phyloP scores from a whole-genome alignment of 2,329 filamentous ascomycete genomes.

The Berkeleyomyces rouxiae region DNA sequence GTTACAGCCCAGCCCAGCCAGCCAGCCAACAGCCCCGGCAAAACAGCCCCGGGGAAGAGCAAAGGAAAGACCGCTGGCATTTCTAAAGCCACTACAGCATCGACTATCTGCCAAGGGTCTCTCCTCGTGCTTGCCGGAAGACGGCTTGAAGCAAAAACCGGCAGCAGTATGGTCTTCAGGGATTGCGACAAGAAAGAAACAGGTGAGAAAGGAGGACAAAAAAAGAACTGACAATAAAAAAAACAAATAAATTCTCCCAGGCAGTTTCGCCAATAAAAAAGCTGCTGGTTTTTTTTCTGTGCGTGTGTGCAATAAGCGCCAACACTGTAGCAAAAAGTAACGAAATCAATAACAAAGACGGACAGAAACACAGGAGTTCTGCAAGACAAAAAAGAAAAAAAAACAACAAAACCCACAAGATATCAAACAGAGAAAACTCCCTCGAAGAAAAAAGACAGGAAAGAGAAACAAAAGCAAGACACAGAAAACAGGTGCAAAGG shows the following conservation, averaged over 20 bases:
- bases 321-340: slow-evolving; percentile 2
- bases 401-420: slow-evolving; percentile 11
- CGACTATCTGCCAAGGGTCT: neutral
- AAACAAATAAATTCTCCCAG: slow-evolving; percentile 1
- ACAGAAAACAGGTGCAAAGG: neutral
- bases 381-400: neutral
- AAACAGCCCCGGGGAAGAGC: neutral
- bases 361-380: neutral
- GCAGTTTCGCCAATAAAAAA: neutral
- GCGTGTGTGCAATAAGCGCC: neutral
- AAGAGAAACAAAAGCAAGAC: slow-evolving; percentile 15
- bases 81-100: slow-evolving; percentile 1
- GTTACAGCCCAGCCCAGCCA: neutral
- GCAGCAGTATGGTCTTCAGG: neutral
- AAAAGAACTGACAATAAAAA: neutral
- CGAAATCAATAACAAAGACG: neutral
- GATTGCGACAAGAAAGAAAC: neutral
- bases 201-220: neutral
- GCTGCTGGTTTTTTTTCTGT: slow-evolving; percentile 1
- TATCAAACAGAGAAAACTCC: slow-evolving; percentile 14
- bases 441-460: slow-evolving; percentile 16
- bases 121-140: neutral
- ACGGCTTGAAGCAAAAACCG: neutral
- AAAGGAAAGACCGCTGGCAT: slow-evolving; percentile 2
- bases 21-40: neutral